A percentile compares a stretch with the other conserved stretches of the same genome.
Conservation (phyloP, 2,329 filamentous ascomycete species). For the Pseudogymnoascus sp. region DNA sequence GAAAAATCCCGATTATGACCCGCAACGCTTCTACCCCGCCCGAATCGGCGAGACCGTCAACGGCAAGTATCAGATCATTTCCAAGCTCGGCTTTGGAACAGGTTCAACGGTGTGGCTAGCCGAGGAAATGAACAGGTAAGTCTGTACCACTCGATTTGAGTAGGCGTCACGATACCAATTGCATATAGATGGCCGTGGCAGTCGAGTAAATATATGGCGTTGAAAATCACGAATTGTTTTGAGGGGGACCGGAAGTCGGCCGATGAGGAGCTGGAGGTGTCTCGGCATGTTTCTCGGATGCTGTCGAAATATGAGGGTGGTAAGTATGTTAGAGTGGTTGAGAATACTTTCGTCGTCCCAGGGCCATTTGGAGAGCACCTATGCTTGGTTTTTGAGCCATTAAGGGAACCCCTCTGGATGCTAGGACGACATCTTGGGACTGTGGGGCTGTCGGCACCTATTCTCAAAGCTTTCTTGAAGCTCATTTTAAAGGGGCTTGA, state of each 20-base stretch:
- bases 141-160: slow-evolving; percentile 17
- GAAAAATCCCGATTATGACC: slow-evolving; percentile 23
- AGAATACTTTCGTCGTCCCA: background rate
- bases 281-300: background rate
- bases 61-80: slow-evolving; percentile 23
- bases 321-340: background rate
- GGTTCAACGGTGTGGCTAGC: slow-evolving; percentile 28
- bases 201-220: background rate
- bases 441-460: slow-evolving; percentile 9
- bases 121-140: slow-evolving; percentile 16
- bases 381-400: slow-evolving; percentile 14
- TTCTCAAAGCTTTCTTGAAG: slow-evolving; percentile 14
- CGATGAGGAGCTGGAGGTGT: background rate
- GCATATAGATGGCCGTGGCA: background rate
- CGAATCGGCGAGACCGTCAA: slow-evolving; percentile 25
- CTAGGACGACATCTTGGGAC: slow-evolving; percentile 1
- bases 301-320: background rate
- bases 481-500: slow-evolving; percentile 13
- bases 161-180: background rate
- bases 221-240: background rate
- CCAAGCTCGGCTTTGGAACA: slow-evolving; percentile 27
- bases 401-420: slow-evolving; percentile 15
- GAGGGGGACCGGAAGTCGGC: background rate
- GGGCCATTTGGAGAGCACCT: slow-evolving; percentile 11
- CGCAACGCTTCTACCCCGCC: slow-evolving; percentile 25